phyloP scores from a whole-genome alignment of 2,329 filamentous ascomycete species.

The Penicillium sp. region DNA sequence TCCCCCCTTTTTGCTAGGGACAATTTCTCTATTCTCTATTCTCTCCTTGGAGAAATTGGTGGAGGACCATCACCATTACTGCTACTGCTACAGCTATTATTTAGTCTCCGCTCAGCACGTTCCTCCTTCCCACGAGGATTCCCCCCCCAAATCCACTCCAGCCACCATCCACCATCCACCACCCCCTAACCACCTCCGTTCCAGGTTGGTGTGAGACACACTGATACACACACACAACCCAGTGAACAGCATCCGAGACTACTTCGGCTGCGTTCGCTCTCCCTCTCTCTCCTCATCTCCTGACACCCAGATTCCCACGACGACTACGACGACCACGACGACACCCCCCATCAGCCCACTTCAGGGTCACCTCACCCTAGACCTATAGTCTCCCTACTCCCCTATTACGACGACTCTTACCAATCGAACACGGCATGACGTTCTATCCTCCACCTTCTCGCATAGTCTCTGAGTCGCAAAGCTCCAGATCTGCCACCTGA shows the following conservation, averaged over 20 bases:
- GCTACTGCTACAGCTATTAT: too few relatives aligned
- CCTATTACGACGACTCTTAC: not conserved
- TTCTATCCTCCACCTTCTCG: slow-evolving; percentile 21
- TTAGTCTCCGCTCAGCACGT: slow-evolving; percentile 14
- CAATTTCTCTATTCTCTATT: too few relatives aligned
- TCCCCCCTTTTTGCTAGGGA: too few relatives aligned
- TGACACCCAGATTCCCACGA: not conserved
- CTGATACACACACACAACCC: too few relatives aligned
- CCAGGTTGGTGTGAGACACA: not conserved
- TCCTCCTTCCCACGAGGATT: slow-evolving; percentile 30
- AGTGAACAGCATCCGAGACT: not conserved
- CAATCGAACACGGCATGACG: slow-evolving; percentile 34
- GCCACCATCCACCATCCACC: slow-evolving; percentile 21
- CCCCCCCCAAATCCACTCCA: slow-evolving; percentile 19
- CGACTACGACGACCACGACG: not conserved
- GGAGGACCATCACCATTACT: too few relatives aligned
- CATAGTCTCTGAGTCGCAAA: slow-evolving; percentile 26
- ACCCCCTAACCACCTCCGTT: slow-evolving; percentile 2
- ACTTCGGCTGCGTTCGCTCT: not conserved
- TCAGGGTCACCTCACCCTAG: not conserved
- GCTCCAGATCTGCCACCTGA: slow-evolving; percentile 23
- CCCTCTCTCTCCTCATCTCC: not conserved
- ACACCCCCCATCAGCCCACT: not conserved
- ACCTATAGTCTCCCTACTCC: not conserved
- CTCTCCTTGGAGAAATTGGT: too few relatives aligned